Base-by-base conservation (phyloP, 2,329 filamentous ascomycete species). In the Claviceps africana region DNA sequence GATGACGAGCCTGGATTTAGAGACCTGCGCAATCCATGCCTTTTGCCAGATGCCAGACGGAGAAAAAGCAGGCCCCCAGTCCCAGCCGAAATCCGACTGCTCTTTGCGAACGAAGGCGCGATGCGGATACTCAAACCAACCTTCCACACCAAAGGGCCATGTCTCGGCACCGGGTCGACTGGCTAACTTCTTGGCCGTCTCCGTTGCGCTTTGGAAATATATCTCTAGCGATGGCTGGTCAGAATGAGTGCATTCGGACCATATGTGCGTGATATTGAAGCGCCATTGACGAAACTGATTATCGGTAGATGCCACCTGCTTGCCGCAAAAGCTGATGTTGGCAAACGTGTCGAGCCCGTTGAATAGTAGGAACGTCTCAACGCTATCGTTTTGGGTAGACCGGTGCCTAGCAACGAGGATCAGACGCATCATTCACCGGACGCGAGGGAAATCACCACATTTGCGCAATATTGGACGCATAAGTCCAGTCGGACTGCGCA, bases 51-150 rank as follows among this genome's bases (percentile, higher is more conserved):
- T 75, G 2, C 81, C 80, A n/a, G 76, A 75, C 0, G 80, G 78
- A n/a, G 73, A 70, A 59, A 83, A 81, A 0, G 75, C 76, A 10
- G 77, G 77, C 10, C 77, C 77, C 78, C 78, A 81, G 54, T 82
- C 79, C 80, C 79, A 83, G 2, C 81, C 81, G 61, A 82, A 82
- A 60, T 82, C 78, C 8, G 70, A 77, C 60, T 82, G 76, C 59
- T 82, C 74, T 59, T 83, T 82, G 31, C 79, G 71, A 37, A 82
- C 74, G 47, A 54, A 58, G 35, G 53, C 55, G 2, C 57, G 55
- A 31, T 58, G 51, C 13, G 56, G 56, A 49, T 57, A 58, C 47
- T 56, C 56, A 33, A 58, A 56, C 54, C 51, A 57, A 13, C 51
- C 56, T 49, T 51, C 43, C 1, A 51, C 45, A 19, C 43, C 37